Evolutionary conservation across 2,329 filamentous ascomycete genomes (phyloP), one percentile per base, ranked within the genome.

Genomic region (Nigrograna mackinnonii): DNA sequence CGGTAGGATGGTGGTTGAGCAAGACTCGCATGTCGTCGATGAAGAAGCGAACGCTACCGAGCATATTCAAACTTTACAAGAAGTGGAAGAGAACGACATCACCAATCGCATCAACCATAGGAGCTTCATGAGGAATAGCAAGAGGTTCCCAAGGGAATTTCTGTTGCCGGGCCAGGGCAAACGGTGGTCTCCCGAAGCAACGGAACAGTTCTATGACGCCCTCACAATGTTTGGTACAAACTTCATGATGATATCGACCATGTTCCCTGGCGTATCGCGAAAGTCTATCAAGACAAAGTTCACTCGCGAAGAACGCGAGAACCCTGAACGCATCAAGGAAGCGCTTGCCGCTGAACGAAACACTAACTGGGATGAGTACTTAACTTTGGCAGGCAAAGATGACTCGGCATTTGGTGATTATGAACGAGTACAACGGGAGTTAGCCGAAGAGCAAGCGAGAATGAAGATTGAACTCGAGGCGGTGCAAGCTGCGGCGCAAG

Each of bases 231-330:
- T 90, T 59, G 89, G 89, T 42, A 92, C 87, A 2, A 88, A 92
- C 62, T 95, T 94, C 61, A 79, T 85, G 63, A 88, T 89, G 69
- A 91, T 95, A 55, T 79, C 81, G 45, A 81, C 82, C 55, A 83
- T 91, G 78, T 91, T 95, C 58, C 80, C 83, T 1, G 79, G 80
- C 49, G 84, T 86, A 58, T 86, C 80, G 46, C 79, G 89, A 14
- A 80, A 85, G 22, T 83, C 88, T 64, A 79, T 94, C 69, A 92
- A 92, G 71, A 79, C 86, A 51, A 94, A 94, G 64, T 94, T 89
- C 70, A 87, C 85, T 57, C 84, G 85, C 47, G 89, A 94, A 68
- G 89, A 94, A 69, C 77, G 82, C 22, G 74, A 81, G 39, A 78
- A 85, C 49, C 83, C 86, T 0, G 69, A 72, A 3, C 78, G 80